Evolutionary conservation across 225 moss, liverwort and hornwort species (phyloP), one percentile per base, ranked within the genome.

Genomic region (Pseudoscleropodium purum): DNA sequence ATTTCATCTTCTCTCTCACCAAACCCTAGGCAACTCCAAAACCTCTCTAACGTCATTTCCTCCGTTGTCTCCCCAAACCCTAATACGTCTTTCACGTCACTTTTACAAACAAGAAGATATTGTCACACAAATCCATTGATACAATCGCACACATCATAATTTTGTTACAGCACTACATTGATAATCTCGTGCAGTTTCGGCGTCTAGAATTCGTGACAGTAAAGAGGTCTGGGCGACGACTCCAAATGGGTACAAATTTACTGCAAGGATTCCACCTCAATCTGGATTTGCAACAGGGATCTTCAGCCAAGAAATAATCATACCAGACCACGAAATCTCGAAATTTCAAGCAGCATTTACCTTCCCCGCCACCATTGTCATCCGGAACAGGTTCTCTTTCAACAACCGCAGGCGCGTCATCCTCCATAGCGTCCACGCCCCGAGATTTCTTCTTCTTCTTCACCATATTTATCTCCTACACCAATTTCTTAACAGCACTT

Each of bases 401-500:
- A 51, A 69, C 80, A 74, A 80, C 84, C 11, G 84, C 43, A 79
- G 83, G 82, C 29, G 54, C 52, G 73, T 93, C 93, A 56, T 91
- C 91, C 84, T 90, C 93, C 93, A 88, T 93, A 9, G 84, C 84
- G 34, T 88, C 88, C n/a, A 52, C 75, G 24, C 86, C 76, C 61
- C 75, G 52, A 26, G 74, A 73, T 76, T 86, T 90, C 86, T 91
- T 88, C 89, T 88, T 85, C 59, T 90, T 93, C 88, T 91, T 91
- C 88, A 88, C 89, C 93, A 90, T 90, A 66, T 25, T 78, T 73
- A 57, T 7, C 36, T 73, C 49, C 82, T 24, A 62, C 76, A 33
- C 7, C 18, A 59, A 63, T 33, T 49, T 36, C 59, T 70, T 36
- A 86, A 34, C 72, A 21, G 54, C 21, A 15, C 8, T 31, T 57